These are phyloP conservation scores for Pachysolen tannophilus DNA, from an alignment of 805 yeast species.

Conservation along the genomic window DNA sequence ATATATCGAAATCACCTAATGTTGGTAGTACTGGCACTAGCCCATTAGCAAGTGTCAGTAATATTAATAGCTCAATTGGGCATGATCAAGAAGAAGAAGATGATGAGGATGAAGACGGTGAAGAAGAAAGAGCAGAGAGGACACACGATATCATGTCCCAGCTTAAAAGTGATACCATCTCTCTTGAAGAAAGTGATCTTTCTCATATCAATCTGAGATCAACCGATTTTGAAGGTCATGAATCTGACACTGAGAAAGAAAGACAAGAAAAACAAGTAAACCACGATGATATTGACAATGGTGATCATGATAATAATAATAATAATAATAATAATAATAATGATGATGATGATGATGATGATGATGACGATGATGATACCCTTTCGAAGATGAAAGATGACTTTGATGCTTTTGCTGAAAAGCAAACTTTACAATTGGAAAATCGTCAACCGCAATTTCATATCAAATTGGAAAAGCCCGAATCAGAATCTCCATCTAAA, in stretches of 20 bases:
- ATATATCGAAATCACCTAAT: constrained; percentile 10
- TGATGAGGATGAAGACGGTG: constrained; percentile 15
- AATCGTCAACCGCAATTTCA: too few relatives aligned
- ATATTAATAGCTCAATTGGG: constrained; percentile 3
- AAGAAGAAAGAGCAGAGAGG: constrained; percentile 6
- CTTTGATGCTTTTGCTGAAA: too few relatives aligned
- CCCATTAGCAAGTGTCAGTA: constrained; percentile 24
- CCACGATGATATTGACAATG: background rate
- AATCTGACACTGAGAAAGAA: constrained; percentile 18
- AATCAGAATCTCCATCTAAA: too few relatives aligned
- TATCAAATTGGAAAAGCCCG: too few relatives aligned
- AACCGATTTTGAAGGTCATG: too few relatives aligned
- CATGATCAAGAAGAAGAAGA: background rate
- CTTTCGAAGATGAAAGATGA: too few relatives aligned
- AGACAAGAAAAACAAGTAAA: constrained; percentile 5
- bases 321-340: constrained; percentile 12
- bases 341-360: constrained; percentile 7
- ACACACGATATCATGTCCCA: background rate
- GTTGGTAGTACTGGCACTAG: constrained; percentile 14
- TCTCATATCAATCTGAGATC: background rate
- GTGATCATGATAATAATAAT: constrained; percentile 14
- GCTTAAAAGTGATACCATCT: background rate
- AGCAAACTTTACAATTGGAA: too few relatives aligned
- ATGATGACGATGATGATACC: too few relatives aligned
- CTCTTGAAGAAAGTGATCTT: too few relatives aligned